Evolutionary conservation across 345 rosid species (phyloP).

Genomic region (Hevea brasiliensis): DNA sequence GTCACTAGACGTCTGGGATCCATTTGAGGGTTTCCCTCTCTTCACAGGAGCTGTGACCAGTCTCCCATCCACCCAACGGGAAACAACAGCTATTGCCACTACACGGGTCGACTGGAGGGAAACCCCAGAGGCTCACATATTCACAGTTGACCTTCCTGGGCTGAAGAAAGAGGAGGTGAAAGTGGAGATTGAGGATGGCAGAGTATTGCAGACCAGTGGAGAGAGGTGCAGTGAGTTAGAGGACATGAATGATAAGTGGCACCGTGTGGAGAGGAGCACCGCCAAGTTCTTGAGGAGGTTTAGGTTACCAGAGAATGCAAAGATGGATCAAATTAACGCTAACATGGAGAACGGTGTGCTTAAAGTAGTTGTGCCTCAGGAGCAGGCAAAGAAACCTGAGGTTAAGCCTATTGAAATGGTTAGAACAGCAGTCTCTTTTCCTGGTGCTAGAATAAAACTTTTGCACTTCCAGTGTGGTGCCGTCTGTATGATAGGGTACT

Average conservation of each 20-base stretch:
- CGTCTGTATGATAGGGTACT: not conserved
- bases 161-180: conserved; percentile 45
- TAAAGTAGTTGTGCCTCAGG: conserved; percentile 40
- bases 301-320: conserved; percentile 41
- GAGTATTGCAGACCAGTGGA: conserved; percentile 39
- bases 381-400: conserved; percentile 34
- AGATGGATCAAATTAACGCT: conserved; percentile 37
- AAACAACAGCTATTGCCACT: conserved; percentile 22
- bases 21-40: conserved; percentile 10
- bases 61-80: conserved; percentile 12
- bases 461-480: not conserved
- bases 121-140: conserved; percentile 44
- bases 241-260: conserved; percentile 41
- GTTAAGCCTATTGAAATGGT: conserved; percentile 48
- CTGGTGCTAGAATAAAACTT: not conserved
- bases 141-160: conserved; percentile 43
- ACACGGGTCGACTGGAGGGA: conserved; percentile 44
- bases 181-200: conserved; percentile 40
- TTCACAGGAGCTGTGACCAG: conserved; percentile 3
- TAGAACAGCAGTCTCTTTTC: not conserved
- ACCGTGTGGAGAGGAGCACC: conserved; percentile 33
- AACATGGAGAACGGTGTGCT: conserved; percentile 52
- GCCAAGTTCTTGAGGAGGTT: conserved; percentile 45
- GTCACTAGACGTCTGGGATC: conserved; percentile 38
- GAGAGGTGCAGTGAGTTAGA: conserved; percentile 38